phyloP scores from a whole-genome alignment of 495 filamentous ascomycete genomes.

The Glarea lozoyensis region DNA sequence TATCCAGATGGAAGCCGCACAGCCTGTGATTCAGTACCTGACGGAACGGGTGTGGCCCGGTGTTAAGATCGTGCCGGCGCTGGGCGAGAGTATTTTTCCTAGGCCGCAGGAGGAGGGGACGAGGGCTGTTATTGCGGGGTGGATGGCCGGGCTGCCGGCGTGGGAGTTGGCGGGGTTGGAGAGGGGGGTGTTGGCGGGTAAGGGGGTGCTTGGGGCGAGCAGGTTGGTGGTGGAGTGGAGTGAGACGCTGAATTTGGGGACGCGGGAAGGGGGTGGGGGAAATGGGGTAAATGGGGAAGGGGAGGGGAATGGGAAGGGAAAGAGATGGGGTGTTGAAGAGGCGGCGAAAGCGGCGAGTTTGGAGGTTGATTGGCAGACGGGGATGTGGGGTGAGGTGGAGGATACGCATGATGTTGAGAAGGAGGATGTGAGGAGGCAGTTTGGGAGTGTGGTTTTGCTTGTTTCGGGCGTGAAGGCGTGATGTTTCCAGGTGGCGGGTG shows the following conservation, averaged over 20 bases:
- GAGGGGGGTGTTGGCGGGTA: conserved; percentile 70
- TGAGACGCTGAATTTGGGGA: conserved; percentile 42
- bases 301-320: conserved; percentile 29
- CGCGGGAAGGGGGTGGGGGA: background rate
- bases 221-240: conserved; percentile 85
- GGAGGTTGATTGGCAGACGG: conserved; percentile 86
- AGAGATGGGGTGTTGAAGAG: conserved; percentile 20
- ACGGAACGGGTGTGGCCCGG: conserved; percentile 78
- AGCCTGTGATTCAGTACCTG: conserved; percentile 60
- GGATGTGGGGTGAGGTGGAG: conserved; percentile 92
- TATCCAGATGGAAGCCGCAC: conserved; percentile 57
- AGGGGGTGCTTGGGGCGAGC: conserved; percentile 72
- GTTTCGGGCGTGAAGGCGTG: conserved; percentile 43
- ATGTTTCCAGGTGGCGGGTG: background rate
- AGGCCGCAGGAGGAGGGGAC: conserved; percentile 60
- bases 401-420: conserved; percentile 97
- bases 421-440: conserved; percentile 80
- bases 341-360: conserved; percentile 36
- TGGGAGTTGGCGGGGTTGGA: conserved; percentile 86
- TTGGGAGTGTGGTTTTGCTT: conserved; percentile 76
- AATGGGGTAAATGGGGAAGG: no score
- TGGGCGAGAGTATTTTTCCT: conserved; percentile 71
- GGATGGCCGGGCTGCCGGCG: conserved; percentile 60
- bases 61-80: conserved; percentile 61
- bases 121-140: conserved; percentile 63